Percentiles rank a stretch among this genome's conserved stretches.
These are phyloP conservation scores for Pythium coloratum DNA, from an alignment of 352 stramenopile species.

Conservation along the genomic window DNA sequence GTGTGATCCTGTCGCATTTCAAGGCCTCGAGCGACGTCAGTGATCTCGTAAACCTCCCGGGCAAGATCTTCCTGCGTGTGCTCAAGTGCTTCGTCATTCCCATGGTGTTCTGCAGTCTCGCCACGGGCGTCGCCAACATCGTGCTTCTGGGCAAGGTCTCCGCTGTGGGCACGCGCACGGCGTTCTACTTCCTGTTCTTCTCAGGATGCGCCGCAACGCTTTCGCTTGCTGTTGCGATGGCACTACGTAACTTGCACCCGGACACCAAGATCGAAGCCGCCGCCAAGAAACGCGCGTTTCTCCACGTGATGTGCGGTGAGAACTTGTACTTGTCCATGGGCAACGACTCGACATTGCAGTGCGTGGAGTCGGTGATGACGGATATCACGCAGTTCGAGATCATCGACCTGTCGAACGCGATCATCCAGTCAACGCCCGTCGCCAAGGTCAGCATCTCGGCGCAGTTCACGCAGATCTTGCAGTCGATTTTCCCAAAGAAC, in stretches of 20 bases:
- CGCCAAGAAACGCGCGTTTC: constrained; percentile 26
- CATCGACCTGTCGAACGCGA: constrained; percentile 38
- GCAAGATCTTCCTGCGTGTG: constrained; percentile 34
- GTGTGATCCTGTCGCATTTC: constrained; percentile 26
- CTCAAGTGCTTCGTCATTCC: constrained; percentile 46
- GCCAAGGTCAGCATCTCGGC: constrained; percentile 39
- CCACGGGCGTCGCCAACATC: constrained; percentile 61
- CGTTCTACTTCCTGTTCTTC: constrained; percentile 49
- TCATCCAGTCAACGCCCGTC: constrained; percentile 29
- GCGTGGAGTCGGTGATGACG: constrained; percentile 26
- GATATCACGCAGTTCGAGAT: constrained; percentile 43
- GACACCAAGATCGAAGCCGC: constrained; percentile 1
- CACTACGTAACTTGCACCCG: constrained; percentile 39
- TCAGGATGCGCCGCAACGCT: constrained; percentile 36
- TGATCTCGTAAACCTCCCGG: constrained; percentile 29
- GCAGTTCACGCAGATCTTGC: constrained; percentile 57
- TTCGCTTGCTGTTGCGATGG: constrained; percentile 46
- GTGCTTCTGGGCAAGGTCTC: constrained; percentile 68
- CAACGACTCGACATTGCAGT: constrained; percentile 25
- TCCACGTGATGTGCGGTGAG: constrained; percentile 44
- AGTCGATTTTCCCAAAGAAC: constrained; percentile 53
- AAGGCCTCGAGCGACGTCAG: constrained; percentile 26
- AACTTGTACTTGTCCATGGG: constrained; percentile 38
- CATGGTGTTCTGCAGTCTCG: constrained; percentile 69
- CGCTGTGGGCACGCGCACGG: constrained; percentile 50